Evolutionary conservation across 2,329 filamentous ascomycete species (phyloP), one percentile per base, ranked within the genome.

Genomic region (Colletotrichum sp.): DNA sequence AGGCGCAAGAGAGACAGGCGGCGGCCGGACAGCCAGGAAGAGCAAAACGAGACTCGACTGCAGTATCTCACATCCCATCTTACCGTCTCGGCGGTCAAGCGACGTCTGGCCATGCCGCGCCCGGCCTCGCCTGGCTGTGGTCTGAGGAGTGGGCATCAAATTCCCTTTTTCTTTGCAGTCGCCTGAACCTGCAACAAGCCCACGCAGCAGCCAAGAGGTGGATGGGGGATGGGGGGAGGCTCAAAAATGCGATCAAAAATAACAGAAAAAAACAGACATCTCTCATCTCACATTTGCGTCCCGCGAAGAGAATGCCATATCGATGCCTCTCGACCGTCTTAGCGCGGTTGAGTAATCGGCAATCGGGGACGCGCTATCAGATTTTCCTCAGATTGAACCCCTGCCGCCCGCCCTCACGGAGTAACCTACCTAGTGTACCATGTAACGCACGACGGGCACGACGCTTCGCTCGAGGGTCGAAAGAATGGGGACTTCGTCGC

Each of bases 281-380:
- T 64, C 59, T 36, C 30, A 63, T 69, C 21, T 75, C 62, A 68
- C 24, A 60, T 72, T 68, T 15, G 32, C n/a, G 9, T 12, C 18
- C 13, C 21, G 44, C 18, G 26, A 36, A 9, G n/a, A 60, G 49
- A n/a, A 32, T 66, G 30, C 36, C 60, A 65, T 66, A 34, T n/a
- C 63, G 15, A 30, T 34, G 30, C 30, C 18, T 44, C 39, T 44
- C 39, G 39, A 44, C 34, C 28, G 44, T 21, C 55, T 32, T 72
- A 63, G 69, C 57, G 63, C 44, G 4, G 73, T 72, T 72, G 30
- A 75, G 39, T 75, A 75, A 75, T 72, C 69, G 68, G 69, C 63
- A 63, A 72, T 72, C 63, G 57, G 32, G 13, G 32, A 13, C 59
- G 65, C 66, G 73, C 73, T 68, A 63, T 75, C 73, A 75, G 73